Conservation (phyloP, 2,329 filamentous ascomycete species). For the Ascochyta pisi region DNA sequence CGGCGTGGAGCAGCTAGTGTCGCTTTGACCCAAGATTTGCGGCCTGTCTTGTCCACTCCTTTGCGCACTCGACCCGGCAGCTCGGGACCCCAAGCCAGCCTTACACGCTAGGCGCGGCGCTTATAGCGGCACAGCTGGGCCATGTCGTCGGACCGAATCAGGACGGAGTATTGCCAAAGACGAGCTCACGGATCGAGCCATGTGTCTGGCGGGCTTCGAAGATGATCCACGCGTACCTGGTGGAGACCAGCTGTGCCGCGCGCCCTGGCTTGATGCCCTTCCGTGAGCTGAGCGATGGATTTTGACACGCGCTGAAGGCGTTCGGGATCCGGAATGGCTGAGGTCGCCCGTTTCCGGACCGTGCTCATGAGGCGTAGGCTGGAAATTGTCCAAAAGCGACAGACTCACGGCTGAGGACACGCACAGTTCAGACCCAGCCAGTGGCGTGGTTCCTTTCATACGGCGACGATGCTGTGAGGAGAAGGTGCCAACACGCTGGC, state of each 20-base stretch:
- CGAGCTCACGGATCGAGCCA: background rate
- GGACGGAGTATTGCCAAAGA: background rate
- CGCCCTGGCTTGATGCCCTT: slow-evolving; percentile 1
- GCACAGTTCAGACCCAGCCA: background rate
- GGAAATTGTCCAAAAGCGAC: background rate
- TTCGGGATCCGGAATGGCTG: slow-evolving; percentile 4
- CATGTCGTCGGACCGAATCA: slow-evolving; percentile 15
- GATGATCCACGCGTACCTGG: slow-evolving; percentile 9
- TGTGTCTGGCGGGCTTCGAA: background rate
- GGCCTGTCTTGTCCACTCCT: slow-evolving; percentile 11
- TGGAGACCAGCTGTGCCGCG: slow-evolving; percentile 6
- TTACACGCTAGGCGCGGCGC: slow-evolving; percentile 18
- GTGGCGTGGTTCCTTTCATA: background rate
- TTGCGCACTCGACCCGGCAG: slow-evolving; percentile 9
- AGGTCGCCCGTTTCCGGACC: background rate
- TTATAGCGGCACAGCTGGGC: slow-evolving; percentile 19
- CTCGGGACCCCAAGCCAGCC: slow-evolving; percentile 14
- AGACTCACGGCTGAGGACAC: background rate
- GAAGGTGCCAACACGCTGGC: background rate
- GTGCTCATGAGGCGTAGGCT: slow-evolving; percentile 1
- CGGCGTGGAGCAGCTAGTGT: background rate
- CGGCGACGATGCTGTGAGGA: background rate
- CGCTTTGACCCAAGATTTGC: background rate
- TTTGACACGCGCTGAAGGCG: background rate
- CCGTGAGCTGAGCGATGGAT: slow-evolving; percentile 4